Evolutionary conservation across 2,329 filamentous ascomycete genomes (phyloP).

Genomic region (Trichoderma sp.): DNA sequence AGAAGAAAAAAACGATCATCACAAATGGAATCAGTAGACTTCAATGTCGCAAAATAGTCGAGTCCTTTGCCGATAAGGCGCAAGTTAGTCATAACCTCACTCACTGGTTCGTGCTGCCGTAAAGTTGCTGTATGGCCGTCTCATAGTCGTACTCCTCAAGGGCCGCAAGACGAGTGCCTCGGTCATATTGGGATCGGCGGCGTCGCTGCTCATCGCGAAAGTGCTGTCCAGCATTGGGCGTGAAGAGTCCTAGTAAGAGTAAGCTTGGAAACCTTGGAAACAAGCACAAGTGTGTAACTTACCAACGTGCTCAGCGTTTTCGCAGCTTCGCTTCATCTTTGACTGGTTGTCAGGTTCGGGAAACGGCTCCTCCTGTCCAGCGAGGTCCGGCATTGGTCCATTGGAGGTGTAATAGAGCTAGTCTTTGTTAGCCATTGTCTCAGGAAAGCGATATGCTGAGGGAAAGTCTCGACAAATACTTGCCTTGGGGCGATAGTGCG

Average conservation of each 20-base stretch:
- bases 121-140: conserved; percentile 39
- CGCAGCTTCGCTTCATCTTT: conserved; percentile 82
- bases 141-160: conserved; percentile 60
- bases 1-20: conserved; percentile 4
- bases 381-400: conserved; percentile 46
- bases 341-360: conserved; percentile 78
- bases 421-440: not conserved
- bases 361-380: conserved; percentile 72
- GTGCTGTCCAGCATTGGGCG: conserved; percentile 71
- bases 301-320: conserved; percentile 84
- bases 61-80: not conserved
- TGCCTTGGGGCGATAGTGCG: conserved; percentile 81
- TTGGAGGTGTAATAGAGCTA: conserved; percentile 54
- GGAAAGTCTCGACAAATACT: conserved; percentile 12
- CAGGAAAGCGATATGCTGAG: too few species aligned
- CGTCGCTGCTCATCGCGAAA: conserved; percentile 73
- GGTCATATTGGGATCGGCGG: conserved; percentile 74
- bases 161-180: conserved; percentile 70
- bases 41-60: conserved; percentile 3
- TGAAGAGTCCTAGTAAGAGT: conserved; percentile 64
- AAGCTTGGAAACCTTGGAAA: not conserved
- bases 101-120: conserved; percentile 24
- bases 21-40: conserved; percentile 15
- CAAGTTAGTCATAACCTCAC: not conserved
- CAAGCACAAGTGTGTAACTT: conserved; percentile 33